These are phyloP conservation scores for Penicillium sp. DNA, from an alignment of 2,329 filamentous ascomycete genomes.

Conservation along the genomic window DNA sequence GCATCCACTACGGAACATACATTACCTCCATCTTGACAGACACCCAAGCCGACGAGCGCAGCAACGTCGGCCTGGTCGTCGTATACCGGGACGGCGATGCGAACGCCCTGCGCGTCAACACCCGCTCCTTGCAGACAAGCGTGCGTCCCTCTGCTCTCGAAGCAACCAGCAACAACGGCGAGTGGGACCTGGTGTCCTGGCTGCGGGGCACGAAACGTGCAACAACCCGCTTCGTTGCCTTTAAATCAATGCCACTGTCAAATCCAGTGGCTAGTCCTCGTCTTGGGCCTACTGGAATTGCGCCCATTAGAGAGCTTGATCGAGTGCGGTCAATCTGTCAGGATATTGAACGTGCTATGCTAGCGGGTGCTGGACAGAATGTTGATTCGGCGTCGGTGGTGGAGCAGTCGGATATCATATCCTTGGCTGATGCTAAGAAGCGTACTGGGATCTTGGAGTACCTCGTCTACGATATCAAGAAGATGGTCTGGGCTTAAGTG, in stretches of 20 bases:
- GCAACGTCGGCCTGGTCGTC: slow-evolving; percentile 81
- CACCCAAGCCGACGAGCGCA: slow-evolving; percentile 70
- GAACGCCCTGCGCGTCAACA: slow-evolving; percentile 78
- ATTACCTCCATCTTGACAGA: slow-evolving; percentile 83
- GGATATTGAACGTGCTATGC: slow-evolving; percentile 70
- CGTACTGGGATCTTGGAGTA: slow-evolving; percentile 85
- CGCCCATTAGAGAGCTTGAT: slow-evolving; percentile 48
- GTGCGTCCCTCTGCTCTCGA: slow-evolving; percentile 49
- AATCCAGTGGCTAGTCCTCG: slow-evolving; percentile 27
- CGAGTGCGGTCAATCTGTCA: slow-evolving; percentile 65
- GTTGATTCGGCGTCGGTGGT: slow-evolving; percentile 40
- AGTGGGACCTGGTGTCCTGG: slow-evolving; percentile 46
- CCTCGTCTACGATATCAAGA: slow-evolving; percentile 86
- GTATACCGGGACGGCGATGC: slow-evolving; percentile 70
- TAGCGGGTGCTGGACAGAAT: slow-evolving; percentile 47
- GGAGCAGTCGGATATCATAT: slow-evolving; percentile 71
- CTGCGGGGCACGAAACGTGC: slow-evolving; percentile 31
- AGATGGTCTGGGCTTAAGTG: slow-evolving; percentile 72
- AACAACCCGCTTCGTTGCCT: slow-evolving; percentile 40
- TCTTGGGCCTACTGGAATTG: slow-evolving; percentile 15
- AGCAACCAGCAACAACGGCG: slow-evolving; percentile 28
- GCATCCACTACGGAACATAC: slow-evolving; percentile 78
- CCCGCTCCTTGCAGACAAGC: slow-evolving; percentile 66
- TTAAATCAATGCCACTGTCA: slow-evolving; percentile 43
- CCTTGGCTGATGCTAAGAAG: slow-evolving; percentile 77